A percentile compares a stretch with the other conserved stretches of the same genome.
These are phyloP conservation scores for Coelastrella sp. DNA, from an alignment of 139 green algal genomes.

Conservation along the genomic window DNA sequence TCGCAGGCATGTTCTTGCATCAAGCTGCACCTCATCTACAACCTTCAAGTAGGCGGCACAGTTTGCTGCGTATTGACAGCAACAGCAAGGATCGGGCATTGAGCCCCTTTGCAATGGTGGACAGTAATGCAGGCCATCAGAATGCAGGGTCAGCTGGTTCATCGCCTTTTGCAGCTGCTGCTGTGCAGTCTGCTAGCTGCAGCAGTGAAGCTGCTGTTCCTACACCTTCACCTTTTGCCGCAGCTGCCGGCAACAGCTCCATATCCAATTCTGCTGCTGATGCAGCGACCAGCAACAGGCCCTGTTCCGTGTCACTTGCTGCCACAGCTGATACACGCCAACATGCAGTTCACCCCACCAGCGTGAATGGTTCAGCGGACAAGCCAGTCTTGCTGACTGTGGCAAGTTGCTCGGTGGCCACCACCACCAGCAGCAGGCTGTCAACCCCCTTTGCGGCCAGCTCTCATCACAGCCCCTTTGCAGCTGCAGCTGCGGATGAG, in stretches of 20 bases:
- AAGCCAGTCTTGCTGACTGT: not conserved
- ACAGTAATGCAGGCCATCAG: not conserved
- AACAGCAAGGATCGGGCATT: constrained; percentile 6
- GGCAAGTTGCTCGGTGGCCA: not conserved
- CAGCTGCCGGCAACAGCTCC: no score
- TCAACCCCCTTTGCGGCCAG: constrained; percentile 11
- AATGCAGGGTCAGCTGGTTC: not conserved
- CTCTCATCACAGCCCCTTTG: not conserved
- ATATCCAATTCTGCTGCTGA: not conserved
- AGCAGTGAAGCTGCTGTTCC: not conserved
- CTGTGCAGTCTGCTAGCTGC: not conserved
- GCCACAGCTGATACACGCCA: not conserved
- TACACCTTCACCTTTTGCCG: not conserved
- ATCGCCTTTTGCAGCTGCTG: constrained; percentile 25
- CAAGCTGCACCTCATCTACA: not conserved
- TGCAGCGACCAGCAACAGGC: not conserved
- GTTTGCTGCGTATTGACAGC: constrained; percentile 32
- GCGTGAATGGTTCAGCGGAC: no score
- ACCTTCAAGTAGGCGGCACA: not conserved
- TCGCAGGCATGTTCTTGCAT: not conserved
- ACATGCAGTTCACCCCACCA: not conserved
- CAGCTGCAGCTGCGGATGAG: not conserved
- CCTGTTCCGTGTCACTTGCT: not conserved
- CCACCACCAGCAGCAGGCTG: constrained; percentile 8
- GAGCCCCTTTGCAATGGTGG: constrained; percentile 5